Base-by-base conservation (phyloP, 2,329 filamentous ascomycete species). In the Teratosphaeria epicoccoides region DNA sequence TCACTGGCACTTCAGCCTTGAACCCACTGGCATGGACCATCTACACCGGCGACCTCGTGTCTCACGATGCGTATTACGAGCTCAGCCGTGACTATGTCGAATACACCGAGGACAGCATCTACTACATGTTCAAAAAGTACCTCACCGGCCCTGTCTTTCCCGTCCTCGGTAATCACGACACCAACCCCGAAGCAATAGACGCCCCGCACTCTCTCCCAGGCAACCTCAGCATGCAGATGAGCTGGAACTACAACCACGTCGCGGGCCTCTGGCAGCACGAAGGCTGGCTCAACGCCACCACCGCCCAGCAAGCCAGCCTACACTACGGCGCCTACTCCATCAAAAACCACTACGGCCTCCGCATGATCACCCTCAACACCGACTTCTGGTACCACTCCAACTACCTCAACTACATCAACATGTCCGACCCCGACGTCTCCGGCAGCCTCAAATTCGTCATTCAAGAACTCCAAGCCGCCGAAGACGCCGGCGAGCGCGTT, bases 301-400 rank as follows among this genome's bases (percentile, higher is more conserved):
- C 71, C 4, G 75, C 73, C 1, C 62, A 68, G 2, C 60, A 78
- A 59, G 78, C 28, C 2, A 64, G 70, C 2, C 65, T 72, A 6
- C 78, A 82, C 58, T 81, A 81, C 53, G 77, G 73, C 11, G 78
- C 73, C 0, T 81, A 81, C 60, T 76, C 73, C 0, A 69, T 80
- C 49, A 74, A 76, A 55, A 78, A 74, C 7, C 73, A 77, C 24
- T 71, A 74, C 43, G 76, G 76, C 11, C 64, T 79, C 12, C 68
- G 76, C 6, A 73, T 79, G 55, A 76, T 78, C 46, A 70, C 76
- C 1, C 68, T 78, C 57, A 79, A 79, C 57, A 75, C 73, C 1
- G 76, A 78, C 65, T 76, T 76, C 56, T 56, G 61, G 61, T 73
- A 74, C 56, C 61, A 62, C 12, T 59, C 56, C 10, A 77, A 76